Evolutionary conservation across 768 basidiomycete genomes (phyloP), one percentile per base, ranked within the genome.

Genomic region (Daedaleopsis sinensis): DNA sequence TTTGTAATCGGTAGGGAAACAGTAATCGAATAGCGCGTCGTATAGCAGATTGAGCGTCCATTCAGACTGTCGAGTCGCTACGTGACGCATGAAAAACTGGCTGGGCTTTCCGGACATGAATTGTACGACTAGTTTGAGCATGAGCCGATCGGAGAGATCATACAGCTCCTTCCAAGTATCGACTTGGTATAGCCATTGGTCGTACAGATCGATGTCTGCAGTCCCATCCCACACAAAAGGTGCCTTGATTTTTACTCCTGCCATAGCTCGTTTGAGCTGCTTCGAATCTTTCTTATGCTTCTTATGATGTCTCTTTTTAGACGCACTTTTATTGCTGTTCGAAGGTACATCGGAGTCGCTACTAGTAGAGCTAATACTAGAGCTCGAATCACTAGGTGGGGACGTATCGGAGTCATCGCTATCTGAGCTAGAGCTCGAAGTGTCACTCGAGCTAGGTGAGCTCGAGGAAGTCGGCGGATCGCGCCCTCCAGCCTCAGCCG

Each of bases 81-180:
- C 65, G 47, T 67, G 65, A 12, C 65, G 59, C 66, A 70, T 70
- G 64, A 67, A 70, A 52, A 68, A 70, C 19, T 58, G 50, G 21
- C 62, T 52, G 0, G 69, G 50, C 6, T 57, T 51, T 0, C 57
- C 66, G 8, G 48, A 5, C 53, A 70, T 42, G 51, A 67, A 70
- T 5, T 65, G 63, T 0, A 59, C 52, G 35, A 69, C 56, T 1
- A 69, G n/a, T 27, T 57, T 61, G 0, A 70, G 49, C 1, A 38
- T 16, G 35, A 67, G 37, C 1, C 18, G 18, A 18, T 67, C 64
- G 0, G 36, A 16, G 5, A 69, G n/a, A 8, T 21, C 66, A 24
- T 62, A 49, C 10, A 58, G 46, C 21, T 66, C 62, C 0, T 38
- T 15, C 67, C 67, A 68, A 8, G 56, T 66, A 42, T 66, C 62